phyloP scores from a whole-genome alignment of 177 flowering plant genomes.

The Tripterygium wilfordii region DNA sequence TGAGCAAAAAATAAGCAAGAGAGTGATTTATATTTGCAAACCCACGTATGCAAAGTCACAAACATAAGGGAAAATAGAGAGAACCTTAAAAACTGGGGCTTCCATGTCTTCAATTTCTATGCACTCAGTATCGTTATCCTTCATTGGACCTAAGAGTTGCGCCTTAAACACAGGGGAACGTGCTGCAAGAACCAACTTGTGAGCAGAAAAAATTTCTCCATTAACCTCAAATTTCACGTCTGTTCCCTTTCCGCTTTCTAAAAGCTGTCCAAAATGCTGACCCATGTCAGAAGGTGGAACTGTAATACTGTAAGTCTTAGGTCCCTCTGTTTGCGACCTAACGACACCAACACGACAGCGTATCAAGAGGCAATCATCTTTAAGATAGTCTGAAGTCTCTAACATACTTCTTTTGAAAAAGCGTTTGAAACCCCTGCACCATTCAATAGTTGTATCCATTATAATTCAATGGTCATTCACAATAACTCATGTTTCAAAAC shows the following conservation, averaged over 20 bases:
- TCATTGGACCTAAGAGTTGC: slow-evolving; percentile 64
- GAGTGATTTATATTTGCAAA: too few relatives aligned
- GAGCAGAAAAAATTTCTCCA: slow-evolving; percentile 54
- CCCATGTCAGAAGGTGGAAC: slow-evolving; percentile 54
- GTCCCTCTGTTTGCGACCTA: slow-evolving; percentile 49
- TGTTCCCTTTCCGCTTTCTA: slow-evolving; percentile 46
- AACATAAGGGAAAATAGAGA: slow-evolving; percentile 7
- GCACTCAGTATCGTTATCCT: slow-evolving; percentile 43
- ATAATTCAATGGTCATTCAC: background rate
- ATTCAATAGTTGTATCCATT: background rate
- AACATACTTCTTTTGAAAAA: slow-evolving; percentile 49
- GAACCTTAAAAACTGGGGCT: slow-evolving; percentile 64
- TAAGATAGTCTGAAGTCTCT: slow-evolving; percentile 55
- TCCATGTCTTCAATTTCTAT: slow-evolving; percentile 56
- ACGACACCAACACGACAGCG: slow-evolving; percentile 70
- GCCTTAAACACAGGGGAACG: slow-evolving; percentile 75
- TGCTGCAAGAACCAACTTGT: slow-evolving; percentile 64
- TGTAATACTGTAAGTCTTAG: slow-evolving; percentile 33
- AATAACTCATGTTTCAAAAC: too few relatives aligned
- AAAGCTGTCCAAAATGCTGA: slow-evolving; percentile 45
- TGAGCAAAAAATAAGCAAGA: too few relatives aligned
- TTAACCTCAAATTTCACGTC: slow-evolving; percentile 63
- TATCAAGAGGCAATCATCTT: slow-evolving; percentile 60
- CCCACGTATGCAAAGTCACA: too few relatives aligned
- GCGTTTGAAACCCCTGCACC: slow-evolving; percentile 65